These are phyloP conservation scores for Pseudofabraea citricarpa DNA, from an alignment of 2,329 filamentous ascomycete genomes.

Conservation along the genomic window DNA sequence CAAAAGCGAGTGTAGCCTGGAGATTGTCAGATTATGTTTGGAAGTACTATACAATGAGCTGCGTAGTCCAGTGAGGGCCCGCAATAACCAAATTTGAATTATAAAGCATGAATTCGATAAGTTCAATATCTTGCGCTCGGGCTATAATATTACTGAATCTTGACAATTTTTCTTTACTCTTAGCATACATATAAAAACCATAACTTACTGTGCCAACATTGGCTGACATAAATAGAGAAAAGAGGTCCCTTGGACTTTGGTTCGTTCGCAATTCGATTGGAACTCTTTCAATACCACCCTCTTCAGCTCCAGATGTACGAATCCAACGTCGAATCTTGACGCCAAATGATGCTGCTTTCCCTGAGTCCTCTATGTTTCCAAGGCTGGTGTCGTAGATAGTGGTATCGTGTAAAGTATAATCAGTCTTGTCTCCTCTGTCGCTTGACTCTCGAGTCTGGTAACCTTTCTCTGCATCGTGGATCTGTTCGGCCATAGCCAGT, in stretches of 20 bases:
- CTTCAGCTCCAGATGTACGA: conserved; percentile 2
- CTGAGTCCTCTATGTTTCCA: background rate
- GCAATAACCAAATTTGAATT: too few relatives aligned
- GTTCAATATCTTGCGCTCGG: too few relatives aligned
- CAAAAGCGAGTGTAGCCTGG: conserved; percentile 1
- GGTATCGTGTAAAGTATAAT: background rate
- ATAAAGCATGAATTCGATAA: too few relatives aligned
- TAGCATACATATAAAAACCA: background rate
- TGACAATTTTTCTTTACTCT: too few relatives aligned
- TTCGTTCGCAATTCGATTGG: background rate
- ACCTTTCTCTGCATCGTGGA: conserved; percentile 1
- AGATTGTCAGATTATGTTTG: background rate
- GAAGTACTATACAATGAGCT: too few relatives aligned
- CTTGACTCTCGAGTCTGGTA: background rate
- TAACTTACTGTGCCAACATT: conserved; percentile 1
- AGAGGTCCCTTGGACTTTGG: background rate
- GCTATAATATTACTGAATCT: too few relatives aligned
- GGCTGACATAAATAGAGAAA: conserved; percentile 1
- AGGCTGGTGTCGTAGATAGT: background rate
- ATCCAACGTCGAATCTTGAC: conserved; percentile 1
- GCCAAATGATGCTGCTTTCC: background rate
- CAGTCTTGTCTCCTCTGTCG: background rate
- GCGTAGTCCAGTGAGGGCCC: too few relatives aligned
- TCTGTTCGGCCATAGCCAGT: conserved; percentile 1
- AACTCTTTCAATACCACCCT: conserved; percentile 2